A percentile compares a stretch with the other conserved stretches of the same genome.
Conservation (phyloP, 2,329 filamentous ascomycete genomes). For the Hypomyces perniciosus region DNA sequence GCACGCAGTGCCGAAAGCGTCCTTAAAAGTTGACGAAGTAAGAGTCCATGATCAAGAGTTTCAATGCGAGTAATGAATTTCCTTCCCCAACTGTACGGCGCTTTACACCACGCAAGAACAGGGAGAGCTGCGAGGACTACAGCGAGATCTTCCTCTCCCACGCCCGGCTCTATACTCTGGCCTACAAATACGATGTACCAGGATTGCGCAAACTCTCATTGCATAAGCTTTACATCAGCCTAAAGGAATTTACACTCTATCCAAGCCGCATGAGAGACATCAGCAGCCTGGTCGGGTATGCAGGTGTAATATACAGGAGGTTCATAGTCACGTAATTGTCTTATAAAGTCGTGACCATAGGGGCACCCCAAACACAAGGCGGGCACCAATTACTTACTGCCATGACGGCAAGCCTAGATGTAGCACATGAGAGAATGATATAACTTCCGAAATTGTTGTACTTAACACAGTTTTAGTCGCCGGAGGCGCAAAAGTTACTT, state of each 20-base stretch:
- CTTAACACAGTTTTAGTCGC: too few relatives aligned
- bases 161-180: not conserved
- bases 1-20: too few relatives aligned
- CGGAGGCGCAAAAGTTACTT: too few relatives aligned
- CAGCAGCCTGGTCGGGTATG: not conserved
- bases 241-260: not conserved
- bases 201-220: not conserved
- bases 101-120: not conserved
- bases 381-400: too few relatives aligned
- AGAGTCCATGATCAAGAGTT: not conserved
- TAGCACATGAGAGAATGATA: too few relatives aligned
- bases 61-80: not conserved
- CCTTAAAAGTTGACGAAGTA: too few relatives aligned
- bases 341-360: too few relatives aligned
- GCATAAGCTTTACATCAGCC: not conserved
- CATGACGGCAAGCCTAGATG: too few relatives aligned
- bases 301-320: too few relatives aligned
- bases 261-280: not conserved
- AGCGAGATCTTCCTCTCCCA: not conserved
- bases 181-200: not conserved
- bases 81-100: not conserved
- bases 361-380: too few relatives aligned
- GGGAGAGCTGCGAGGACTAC: not conserved
- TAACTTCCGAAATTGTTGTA: too few relatives aligned
- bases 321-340: too few relatives aligned